Percentiles rank a stretch among this genome's conserved stretches.
Evolutionary conservation across 2,329 filamentous ascomycete species (phyloP).

Genomic region (Dactylella cylindrospora): DNA sequence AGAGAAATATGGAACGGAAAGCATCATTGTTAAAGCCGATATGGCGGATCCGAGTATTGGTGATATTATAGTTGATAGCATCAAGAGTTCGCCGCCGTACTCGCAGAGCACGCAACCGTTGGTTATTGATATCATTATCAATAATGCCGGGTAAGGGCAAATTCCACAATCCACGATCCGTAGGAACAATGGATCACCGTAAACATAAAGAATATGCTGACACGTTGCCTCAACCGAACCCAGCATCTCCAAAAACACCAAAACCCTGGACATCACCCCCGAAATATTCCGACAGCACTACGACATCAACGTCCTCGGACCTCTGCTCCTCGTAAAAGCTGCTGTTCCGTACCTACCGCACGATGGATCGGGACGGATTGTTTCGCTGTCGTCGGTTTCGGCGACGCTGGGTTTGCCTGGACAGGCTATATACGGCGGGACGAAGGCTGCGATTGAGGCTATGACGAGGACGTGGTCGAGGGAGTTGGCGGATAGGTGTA

Average conservation of each 20-base stretch:
- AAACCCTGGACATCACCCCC: slow-evolving; percentile 63
- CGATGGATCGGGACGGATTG: slow-evolving; percentile 67
- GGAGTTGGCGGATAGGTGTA: slow-evolving; percentile 63
- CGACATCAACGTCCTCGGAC: slow-evolving; percentile 78
- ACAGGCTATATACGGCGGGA: slow-evolving; percentile 51
- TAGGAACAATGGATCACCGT: neutral
- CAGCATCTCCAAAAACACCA: slow-evolving; percentile 63
- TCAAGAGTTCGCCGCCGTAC: slow-evolving; percentile 58
- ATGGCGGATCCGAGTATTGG: slow-evolving; percentile 55
- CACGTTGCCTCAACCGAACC: no score
- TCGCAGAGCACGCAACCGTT: slow-evolving; percentile 54
- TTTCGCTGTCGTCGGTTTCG: slow-evolving; percentile 64
- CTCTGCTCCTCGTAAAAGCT: slow-evolving; percentile 74
- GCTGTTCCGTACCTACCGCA: slow-evolving; percentile 67
- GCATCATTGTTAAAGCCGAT: slow-evolving; percentile 69
- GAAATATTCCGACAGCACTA: slow-evolving; percentile 72
- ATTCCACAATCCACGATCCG: no score
- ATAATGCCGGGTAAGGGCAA: slow-evolving; percentile 69
- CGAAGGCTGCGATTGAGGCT: slow-evolving; percentile 67
- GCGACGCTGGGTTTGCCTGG: slow-evolving; percentile 58
- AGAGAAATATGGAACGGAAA: slow-evolving; percentile 61
- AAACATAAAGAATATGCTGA: no score
- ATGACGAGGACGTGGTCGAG: slow-evolving; percentile 70
- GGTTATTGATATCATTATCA: slow-evolving; percentile 79
- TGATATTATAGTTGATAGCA: slow-evolving; percentile 14